phyloP scores from a whole-genome alignment of 495 filamentous ascomycete species.

The Trichoderma orchidacearum region DNA sequence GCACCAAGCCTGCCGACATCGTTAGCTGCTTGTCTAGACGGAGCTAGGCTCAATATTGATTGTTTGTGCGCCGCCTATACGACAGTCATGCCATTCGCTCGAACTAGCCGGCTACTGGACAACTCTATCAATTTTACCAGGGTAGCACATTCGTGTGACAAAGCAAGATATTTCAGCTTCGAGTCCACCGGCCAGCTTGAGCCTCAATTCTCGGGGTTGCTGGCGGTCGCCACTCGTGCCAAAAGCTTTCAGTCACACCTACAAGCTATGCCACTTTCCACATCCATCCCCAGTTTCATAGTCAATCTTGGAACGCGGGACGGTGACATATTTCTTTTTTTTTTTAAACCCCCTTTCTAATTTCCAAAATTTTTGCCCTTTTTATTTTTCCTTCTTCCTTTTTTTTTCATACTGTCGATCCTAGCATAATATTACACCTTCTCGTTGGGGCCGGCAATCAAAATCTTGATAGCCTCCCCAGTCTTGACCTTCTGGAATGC shows the following conservation, averaged over 20 bases:
- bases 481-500: conserved; percentile 68
- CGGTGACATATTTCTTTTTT: neutral
- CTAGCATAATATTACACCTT: conserved; percentile 13
- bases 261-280: no score
- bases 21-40: neutral
- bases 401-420: conserved; percentile 4
- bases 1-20: no score
- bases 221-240: neutral
- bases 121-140: no score
- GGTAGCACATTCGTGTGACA: neutral
- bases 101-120: neutral
- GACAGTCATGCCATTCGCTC: neutral
- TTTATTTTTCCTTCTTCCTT: neutral
- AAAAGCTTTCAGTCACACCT: neutral
- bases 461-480: conserved; percentile 71
- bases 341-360: neutral
- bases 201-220: neutral
- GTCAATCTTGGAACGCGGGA: neutral
- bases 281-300: no score
- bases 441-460: conserved; percentile 61
- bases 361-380: neutral
- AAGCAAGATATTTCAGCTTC: neutral
- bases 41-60: neutral
- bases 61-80: neutral
- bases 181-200: neutral